Conservation (phyloP, 2,329 filamentous ascomycete genomes). For the Rhynchosporium graminicola region DNA sequence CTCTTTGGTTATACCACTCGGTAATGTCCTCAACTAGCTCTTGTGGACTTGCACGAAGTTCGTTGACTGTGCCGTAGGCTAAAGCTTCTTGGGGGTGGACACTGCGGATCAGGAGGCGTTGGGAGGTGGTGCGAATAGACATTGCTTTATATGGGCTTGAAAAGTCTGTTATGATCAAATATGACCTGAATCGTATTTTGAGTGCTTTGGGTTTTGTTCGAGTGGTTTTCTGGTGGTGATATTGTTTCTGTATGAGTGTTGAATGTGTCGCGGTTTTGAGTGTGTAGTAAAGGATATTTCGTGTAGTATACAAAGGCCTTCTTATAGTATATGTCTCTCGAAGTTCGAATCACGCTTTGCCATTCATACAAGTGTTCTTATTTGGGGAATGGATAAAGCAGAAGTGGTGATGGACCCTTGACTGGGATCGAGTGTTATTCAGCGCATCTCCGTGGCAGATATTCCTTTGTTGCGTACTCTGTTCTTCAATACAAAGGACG, state of each 20-base stretch:
- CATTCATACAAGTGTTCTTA: neutral
- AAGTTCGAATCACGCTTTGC: neutral
- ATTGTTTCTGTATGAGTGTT: neutral
- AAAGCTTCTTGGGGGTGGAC: neutral
- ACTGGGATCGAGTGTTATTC: no score
- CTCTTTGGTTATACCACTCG: neutral
- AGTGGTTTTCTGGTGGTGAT: no score
- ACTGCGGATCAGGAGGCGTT: neutral
- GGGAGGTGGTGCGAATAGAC: neutral
- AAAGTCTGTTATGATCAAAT: no score
- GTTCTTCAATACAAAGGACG: no score
- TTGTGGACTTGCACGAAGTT: neutral
- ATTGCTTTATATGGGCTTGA: neutral
- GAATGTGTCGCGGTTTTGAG: neutral
- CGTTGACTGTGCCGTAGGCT: constrained; percentile 1
- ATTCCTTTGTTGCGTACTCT: no score
- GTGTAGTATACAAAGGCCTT: neutral
- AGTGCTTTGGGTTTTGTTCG: no score
- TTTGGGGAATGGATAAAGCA: neutral
- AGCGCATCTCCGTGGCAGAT: no score
- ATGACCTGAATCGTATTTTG: no score
- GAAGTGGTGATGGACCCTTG: neutral
- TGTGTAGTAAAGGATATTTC: neutral
- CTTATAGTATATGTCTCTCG: no score
- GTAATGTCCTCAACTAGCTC: neutral